Evolutionary conservation across 2,329 filamentous ascomycete species (phyloP), one percentile per base, ranked within the genome.

Genomic region (Nothophaeocryptopus gaeumannii): DNA sequence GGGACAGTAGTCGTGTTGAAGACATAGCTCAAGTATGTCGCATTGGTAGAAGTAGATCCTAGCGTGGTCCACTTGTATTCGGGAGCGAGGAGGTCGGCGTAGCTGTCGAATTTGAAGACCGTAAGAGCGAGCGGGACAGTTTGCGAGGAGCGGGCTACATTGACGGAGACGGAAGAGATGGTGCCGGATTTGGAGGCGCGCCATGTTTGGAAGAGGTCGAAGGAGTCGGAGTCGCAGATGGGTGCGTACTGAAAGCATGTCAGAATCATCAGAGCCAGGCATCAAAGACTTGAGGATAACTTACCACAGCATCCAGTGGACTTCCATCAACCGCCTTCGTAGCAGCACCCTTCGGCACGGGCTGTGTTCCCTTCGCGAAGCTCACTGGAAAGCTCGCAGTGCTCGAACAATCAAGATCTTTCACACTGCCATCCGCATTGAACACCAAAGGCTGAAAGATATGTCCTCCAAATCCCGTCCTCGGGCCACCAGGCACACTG

Each of bases 181-280:
- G 51, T 57, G 9, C 60, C 60, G 37, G 13, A 45, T 29, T 57
- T 56, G 3, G 47, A 29, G 2, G 54, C 56, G 7, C 20, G 39
- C 57, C 57, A 62, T 3, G 58, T 62, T 34, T 62, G 60, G 46
- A 53, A 61, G 29, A 62, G 52, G 16, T 55, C 52, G 47, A 57
- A 62, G 10, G 30, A 36, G 45, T 60, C 55, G 4, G 55, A 58
- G 34, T 62, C 60, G 40, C 60, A 62, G 39, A 60, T 51, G 8
- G 56, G 47, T 5, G 30, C 48, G 44, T 62, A 62, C 20, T 56
- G 29, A 11, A 11, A 2, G 8, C 11, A 1, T 15, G 37, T 46
- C 37, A 50, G 36, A n/a, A n/a, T 36, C 10, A 45, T 32, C 13
- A 8, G 2, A 26, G 20, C 20, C 3, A 7, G 20, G 20, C 7